These are phyloP conservation scores for Pouteria campechiana DNA, from an alignment of 179 eudicot species.

Conservation along the genomic window DNA sequence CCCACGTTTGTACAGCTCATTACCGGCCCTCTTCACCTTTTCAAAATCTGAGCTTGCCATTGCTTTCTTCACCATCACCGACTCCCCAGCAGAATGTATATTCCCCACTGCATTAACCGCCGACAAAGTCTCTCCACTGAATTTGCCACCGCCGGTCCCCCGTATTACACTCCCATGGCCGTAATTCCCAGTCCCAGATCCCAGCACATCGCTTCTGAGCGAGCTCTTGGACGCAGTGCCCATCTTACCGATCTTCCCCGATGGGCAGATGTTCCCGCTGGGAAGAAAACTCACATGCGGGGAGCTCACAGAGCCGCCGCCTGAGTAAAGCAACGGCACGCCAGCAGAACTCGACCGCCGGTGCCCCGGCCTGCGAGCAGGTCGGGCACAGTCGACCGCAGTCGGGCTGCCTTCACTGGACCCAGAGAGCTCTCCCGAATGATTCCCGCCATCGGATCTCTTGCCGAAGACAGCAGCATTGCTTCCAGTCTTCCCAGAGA, in stretches of 20 bases:
- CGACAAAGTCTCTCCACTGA: conserved; percentile 5
- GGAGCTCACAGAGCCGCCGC: conserved; percentile 10
- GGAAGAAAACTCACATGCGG: conserved; percentile 9
- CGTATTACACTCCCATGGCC: conserved; percentile 28
- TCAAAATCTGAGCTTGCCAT: conserved; percentile 15
- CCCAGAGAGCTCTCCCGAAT: conserved; percentile 25
- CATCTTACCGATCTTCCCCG: conserved; percentile 16
- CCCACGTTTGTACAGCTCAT: conserved; percentile 32
- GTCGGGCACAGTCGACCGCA: conserved; percentile 1
- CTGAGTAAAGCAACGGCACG: conserved; percentile 24
- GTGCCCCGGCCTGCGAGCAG: conserved; percentile 14
- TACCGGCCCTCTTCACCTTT: conserved; percentile 21
- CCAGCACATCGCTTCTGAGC: conserved; percentile 8
- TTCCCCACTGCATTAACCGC: neutral
- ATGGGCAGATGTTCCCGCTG: conserved; percentile 26
- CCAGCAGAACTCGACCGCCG: conserved; percentile 23
- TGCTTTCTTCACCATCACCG: neutral
- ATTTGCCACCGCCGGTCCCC: conserved; percentile 5
- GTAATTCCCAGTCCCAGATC: conserved; percentile 18
- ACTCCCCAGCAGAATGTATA: conserved; percentile 1
- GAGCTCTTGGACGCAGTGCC: conserved; percentile 8
- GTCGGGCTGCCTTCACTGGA: neutral
- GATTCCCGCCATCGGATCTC: conserved; percentile 3
- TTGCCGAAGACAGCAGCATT: neutral
- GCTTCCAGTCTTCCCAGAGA: no score